These are phyloP conservation scores for Macrophomina tecta DNA, from an alignment of 2,329 filamentous ascomycete species.

Conservation along the genomic window DNA sequence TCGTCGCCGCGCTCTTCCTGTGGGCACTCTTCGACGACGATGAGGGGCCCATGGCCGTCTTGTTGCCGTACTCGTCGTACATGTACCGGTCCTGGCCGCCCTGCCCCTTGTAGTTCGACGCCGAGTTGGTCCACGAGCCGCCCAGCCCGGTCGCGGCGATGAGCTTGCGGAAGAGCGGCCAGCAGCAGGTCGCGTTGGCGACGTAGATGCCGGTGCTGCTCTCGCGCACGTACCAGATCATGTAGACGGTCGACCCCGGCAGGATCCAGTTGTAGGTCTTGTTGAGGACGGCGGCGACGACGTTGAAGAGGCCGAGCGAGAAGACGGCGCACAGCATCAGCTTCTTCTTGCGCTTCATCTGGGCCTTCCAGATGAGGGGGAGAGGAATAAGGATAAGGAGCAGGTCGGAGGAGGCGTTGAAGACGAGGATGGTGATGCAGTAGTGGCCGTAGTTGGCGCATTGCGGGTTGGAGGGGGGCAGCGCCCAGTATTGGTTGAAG, in stretches of 20 bases:
- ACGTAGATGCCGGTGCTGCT: slow-evolving; percentile 56
- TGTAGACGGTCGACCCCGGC: slow-evolving; percentile 52
- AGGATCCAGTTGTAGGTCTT: slow-evolving; percentile 57
- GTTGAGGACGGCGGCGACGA: slow-evolving; percentile 56
- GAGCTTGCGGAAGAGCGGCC: slow-evolving; percentile 52
- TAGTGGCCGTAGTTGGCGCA: slow-evolving; percentile 31
- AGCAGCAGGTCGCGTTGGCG: slow-evolving; percentile 56
- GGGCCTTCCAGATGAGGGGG: slow-evolving; percentile 27
- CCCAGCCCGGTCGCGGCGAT: slow-evolving; percentile 33
- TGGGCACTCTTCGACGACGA: not conserved
- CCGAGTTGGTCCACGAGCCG: slow-evolving; percentile 2
- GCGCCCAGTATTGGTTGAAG: slow-evolving; percentile 32
- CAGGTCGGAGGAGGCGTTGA: slow-evolving; percentile 32
- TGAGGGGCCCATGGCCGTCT: not conserved
- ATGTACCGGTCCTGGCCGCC: not conserved
- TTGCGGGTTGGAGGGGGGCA: slow-evolving; percentile 28
- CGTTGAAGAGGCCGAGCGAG: slow-evolving; percentile 53
- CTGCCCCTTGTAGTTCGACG: not conserved
- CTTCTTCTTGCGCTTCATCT: slow-evolving; percentile 29
- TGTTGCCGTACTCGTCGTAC: slow-evolving; percentile 23
- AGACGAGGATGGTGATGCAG: slow-evolving; percentile 31
- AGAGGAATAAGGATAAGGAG: slow-evolving; percentile 30
- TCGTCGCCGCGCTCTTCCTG: not conserved
- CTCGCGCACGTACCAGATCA: slow-evolving; percentile 59
- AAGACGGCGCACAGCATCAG: slow-evolving; percentile 44